Base-by-base conservation (phyloP, 2,329 filamentous ascomycete genomes). In the Incumbomyces delicatus region DNA sequence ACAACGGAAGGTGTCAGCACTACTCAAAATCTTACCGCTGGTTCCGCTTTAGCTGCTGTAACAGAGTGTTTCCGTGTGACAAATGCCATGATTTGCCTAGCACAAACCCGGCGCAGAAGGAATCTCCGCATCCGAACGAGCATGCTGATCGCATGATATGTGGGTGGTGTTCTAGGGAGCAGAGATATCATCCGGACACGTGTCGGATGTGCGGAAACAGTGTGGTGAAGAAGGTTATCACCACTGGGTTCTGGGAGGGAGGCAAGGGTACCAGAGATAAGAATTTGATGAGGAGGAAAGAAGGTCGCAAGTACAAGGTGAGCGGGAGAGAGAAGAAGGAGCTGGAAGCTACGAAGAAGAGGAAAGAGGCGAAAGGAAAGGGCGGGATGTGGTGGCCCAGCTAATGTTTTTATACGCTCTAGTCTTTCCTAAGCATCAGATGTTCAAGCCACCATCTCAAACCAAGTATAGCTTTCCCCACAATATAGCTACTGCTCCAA, bases 61-160 rank as follows among this genome's bases (percentile, higher is more conserved):
- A 65, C 27, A 76, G 74, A 53, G 75, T 78, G 10, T 77, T 73
- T 52, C 66, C 75, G 1, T 78, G 75, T 55, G 76, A 78, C 53
- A 77, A 75, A 66, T 94, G 87, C 65, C 87, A 94, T 59, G 85
- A 92, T 61, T 38, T 18, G 6, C 14, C 37, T 14, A 33, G 31
- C 31, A 37, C 31, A 5, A 38, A 36, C 12, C 42, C 34, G 14
- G 33, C 40, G 32, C 40, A 37, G 12, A 40, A 48, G 17, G 46
- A 44, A 4, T 27, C 44, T 11, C 74, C 68, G 13, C 87, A 94
- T 66, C 68, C 76, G 6, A 81, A 85, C 53, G 87, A 92, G 66
- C 87, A 86, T 73, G 87, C 87, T 6, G 87, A 83, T 58, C 73
- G 85, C 41, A 92, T 92, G 85, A 78, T 90, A 31, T 90, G 70